Evolutionary conservation across 2,329 filamentous ascomycete species (phyloP), one percentile per base, ranked within the genome.

Genomic region (Pleoardoris graminearum): DNA sequence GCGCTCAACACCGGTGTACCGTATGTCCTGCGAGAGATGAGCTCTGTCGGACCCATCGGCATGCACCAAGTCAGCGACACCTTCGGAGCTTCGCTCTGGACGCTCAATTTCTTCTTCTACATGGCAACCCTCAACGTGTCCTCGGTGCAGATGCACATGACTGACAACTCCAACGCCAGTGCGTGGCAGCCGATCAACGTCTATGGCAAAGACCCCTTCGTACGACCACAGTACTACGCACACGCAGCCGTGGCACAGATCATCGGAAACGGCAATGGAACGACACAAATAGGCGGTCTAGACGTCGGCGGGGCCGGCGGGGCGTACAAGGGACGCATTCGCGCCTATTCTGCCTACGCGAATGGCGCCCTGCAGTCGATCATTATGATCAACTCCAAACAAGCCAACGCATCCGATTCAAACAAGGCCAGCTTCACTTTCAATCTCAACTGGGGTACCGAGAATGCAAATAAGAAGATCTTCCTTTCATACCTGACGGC

Each of bases 141-240:
- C 0, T 76, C 76, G 7, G 77, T 81, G 2, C 73, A 80, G 55
- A 76, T 81, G 72, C 79, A 82, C 71, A 80, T 81, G 79, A 81
- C 79, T 8, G 78, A 80, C 64, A 80, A 80, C 64, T 80, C 78
- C 54, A 77, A 77, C 58, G 77, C 78, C 6, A 75, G 75, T 50
- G 77, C 79, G 2, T 82, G 79, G 79, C 75, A 78, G 55, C 79
- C 79, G 14, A 68, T 77, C 32, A 44, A 66, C 16, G 66, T 73
- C 53, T 72, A 76, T 55, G 75, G 70, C 23, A 71, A 65, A 4
- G 64, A 68, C 22, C 73, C 76, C 1, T 75, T 75, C 56, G 77
- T 81, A 8, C 75, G 79, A 22, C 78, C 79, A 1, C 68, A 75
- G 39, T 82, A 82, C 69, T 81, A 81, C 55, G 77, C 76, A 51